Percentiles rank a stretch among this genome's conserved stretches.
Conservation (phyloP, 75 land plant genomes). For the Cupressus sempervirens region DNA sequence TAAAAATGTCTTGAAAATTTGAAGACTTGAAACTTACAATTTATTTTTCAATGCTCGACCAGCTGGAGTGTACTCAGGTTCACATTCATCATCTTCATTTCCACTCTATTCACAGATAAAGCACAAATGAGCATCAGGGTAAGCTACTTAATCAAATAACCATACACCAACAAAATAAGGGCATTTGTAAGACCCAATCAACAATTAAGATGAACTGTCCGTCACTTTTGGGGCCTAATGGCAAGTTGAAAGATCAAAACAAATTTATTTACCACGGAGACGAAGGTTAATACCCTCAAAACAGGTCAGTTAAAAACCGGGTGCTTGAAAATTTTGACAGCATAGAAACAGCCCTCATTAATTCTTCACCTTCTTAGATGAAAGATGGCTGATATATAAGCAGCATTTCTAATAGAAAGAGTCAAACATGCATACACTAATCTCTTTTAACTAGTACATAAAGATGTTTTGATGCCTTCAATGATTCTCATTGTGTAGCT, state of each 20-base stretch:
- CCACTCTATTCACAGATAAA: constrained; percentile 43
- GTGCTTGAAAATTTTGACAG: neutral
- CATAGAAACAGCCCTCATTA: neutral
- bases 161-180: neutral
- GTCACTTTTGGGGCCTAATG: neutral
- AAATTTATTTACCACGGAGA: neutral
- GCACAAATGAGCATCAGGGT: neutral
- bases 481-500: neutral
- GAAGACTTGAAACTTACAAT: constrained; percentile 47
- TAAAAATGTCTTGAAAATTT: neutral
- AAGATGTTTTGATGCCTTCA: neutral
- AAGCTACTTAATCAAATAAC: neutral
- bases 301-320: neutral
- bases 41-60: constrained; percentile 84
- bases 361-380: neutral
- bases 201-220: neutral
- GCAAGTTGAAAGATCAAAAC: neutral
- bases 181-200: neutral
- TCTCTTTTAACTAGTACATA: neutral
- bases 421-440: neutral
- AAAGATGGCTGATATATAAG: neutral
- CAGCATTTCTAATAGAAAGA: neutral
- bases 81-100: constrained; percentile 56
- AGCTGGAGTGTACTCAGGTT: constrained; percentile 83
- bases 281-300: neutral